Evolutionary conservation across 2,329 filamentous ascomycete genomes (phyloP), one percentile per base, ranked within the genome.

Genomic region (Pestalotiopsis fici): DNA sequence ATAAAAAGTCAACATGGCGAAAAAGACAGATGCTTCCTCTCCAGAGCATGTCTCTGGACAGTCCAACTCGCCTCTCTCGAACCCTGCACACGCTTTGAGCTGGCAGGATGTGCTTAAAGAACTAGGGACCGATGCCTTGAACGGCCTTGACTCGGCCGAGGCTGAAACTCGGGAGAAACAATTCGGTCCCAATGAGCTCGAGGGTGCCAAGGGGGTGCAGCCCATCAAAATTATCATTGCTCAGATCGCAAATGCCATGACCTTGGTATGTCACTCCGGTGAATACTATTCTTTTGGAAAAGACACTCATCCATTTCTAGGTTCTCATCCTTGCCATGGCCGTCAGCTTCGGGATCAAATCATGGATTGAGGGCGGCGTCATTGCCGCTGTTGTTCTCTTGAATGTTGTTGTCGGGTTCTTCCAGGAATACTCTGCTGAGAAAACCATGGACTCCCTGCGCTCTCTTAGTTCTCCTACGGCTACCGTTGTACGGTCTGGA

Each of bases 221-320:
- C 82, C 85, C 28, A 74, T 83, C 59, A 88, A 89, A 74, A 90
- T 91, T 67, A 75, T 91, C 21, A 77, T 90, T 54, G 81, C 85
- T 54, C 89, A 91, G 74, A 79, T 91, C 59, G 88, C 88, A 57
- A 91, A 91, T 75, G 88, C 88, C 12, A 90, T 91, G 89, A 90
- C 86, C 70, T 77, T 91, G 76, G 88, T 88, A 76, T 7, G 43
- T 21, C 43, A 23, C 43, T 21, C 12, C 12, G 15, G 39, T 13
- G 7, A 50, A 3, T 21, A 50, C n/a, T 50, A 18, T 23, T 2
- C n/a, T n/a, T 18, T 23, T n/a, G 43, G 43, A 50, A 3, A n/a
- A n/a, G n/a, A 6, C 9, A 9, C 9, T 50, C 15, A 50, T 21
- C 1, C 43, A 7, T 50, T 11, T 50, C 2, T n/a, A 50, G 43